These are phyloP conservation scores for Clathrospora elynae DNA, from an alignment of 2,329 filamentous ascomycete genomes.

Conservation along the genomic window DNA sequence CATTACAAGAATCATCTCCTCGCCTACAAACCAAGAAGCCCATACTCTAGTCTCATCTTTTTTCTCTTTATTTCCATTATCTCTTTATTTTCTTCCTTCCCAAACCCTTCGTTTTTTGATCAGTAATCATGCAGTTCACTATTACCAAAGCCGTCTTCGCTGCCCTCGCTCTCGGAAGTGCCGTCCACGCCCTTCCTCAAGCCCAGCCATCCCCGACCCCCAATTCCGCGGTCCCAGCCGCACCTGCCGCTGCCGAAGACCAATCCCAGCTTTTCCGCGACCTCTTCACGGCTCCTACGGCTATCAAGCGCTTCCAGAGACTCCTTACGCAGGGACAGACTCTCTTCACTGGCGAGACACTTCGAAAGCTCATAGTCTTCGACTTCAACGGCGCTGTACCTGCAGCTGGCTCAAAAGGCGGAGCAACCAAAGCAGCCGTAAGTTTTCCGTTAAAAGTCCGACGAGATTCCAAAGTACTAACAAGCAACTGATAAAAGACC, in stretches of 20 bases:
- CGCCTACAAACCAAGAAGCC: constrained; percentile 34
- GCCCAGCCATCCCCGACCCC: constrained; percentile 13
- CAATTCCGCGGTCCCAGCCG: constrained; percentile 7
- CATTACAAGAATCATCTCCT: constrained; percentile 29
- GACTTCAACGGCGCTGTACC: constrained; percentile 56
- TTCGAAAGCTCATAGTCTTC: constrained; percentile 64
- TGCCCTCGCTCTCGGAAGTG: constrained; percentile 38
- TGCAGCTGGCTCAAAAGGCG: constrained; percentile 60
- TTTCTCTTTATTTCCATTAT: constrained; percentile 23
- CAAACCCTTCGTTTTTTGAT: constrained; percentile 25
- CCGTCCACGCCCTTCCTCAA: constrained; percentile 41
- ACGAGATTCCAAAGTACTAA: background rate
- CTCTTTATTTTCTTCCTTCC: constrained; percentile 25
- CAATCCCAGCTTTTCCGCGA: constrained; percentile 36
- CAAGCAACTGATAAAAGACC: constrained; percentile 31
- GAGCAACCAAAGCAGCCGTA: constrained; percentile 35
- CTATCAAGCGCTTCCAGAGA: constrained; percentile 48
- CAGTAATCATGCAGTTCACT: constrained; percentile 44
- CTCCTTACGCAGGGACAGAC: constrained; percentile 41
- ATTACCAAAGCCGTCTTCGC: constrained; percentile 43
- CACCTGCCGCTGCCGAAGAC: constrained; percentile 20
- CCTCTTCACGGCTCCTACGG: constrained; percentile 41
- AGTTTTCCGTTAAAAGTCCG: constrained; percentile 1
- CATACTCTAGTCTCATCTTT: constrained; percentile 29
- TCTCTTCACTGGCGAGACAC: constrained; percentile 39